Evolutionary conservation across 352 stramenopile species (phyloP), one percentile per base, ranked within the genome.

Genomic region (Globisporangium solare): DNA sequence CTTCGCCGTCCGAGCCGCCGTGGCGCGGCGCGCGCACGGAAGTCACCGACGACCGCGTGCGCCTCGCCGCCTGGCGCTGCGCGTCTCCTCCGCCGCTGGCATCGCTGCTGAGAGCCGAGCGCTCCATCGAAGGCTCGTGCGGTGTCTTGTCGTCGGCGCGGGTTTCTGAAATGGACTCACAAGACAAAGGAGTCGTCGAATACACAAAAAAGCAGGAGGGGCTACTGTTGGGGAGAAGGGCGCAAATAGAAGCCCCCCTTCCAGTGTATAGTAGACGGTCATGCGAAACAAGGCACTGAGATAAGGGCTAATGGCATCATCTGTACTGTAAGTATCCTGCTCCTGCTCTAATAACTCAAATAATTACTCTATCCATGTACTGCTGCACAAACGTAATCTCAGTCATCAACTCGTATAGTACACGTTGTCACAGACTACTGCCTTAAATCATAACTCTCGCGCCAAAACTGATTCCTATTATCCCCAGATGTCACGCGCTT

Each of bases 41-140:
- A 54, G 74, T 84, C 49, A 65, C 63, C 2, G 63, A 57, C 3
- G 74, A 74, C 27, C 76, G 73, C 21, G 70, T 81, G 35, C 66
- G 53, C 3, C 77, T 74, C 17, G 72, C 61, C n/a, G 58, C 67
- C 47, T 79, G 61, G 11, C 76, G 66, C 17, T 27, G 18, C 42
- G 27, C 6, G 27, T 7, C 27, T 35, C 51, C 51, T 2, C 45
- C 35, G 60, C 65, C 18, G 15, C 31, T 21, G 47, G 42, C 27
- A 24, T 57, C 37, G 70, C 52, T 31, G 24, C 37, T 21, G n/a
- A 41, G 14, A n/a, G 15, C 22, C 22, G 39, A 37, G 37, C 51
- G 51, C 17, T 57, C 51, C 51, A 57, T 57, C n/a, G n/a, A n/a
- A n/a, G 40, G 39, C n/a, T 27, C 35, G 17, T 20, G 11, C 10